Conservation (phyloP, 2,329 filamentous ascomycete species). For the Ophiostoma populinum region DNA sequence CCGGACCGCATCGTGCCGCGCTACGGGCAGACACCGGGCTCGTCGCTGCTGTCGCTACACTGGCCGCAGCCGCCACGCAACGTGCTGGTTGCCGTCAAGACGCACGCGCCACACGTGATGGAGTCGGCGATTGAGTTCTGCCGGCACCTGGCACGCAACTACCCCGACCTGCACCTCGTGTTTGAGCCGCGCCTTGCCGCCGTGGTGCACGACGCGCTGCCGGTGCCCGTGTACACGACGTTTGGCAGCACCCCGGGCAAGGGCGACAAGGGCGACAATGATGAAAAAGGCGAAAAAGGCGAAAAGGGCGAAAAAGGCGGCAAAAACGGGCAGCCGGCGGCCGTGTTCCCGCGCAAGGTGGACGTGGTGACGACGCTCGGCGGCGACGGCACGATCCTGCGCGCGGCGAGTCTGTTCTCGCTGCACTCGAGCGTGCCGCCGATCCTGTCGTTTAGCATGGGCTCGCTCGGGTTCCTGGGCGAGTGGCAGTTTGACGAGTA, state of each 20-base stretch:
- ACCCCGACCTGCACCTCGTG: slow-evolving; percentile 65
- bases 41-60: slow-evolving; percentile 36
- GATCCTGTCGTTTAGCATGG: slow-evolving; percentile 91
- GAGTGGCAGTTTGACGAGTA: slow-evolving; percentile 94
- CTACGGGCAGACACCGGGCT: slow-evolving; percentile 41
- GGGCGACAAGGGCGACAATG: too few species aligned
- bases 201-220: slow-evolving; percentile 50
- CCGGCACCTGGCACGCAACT: slow-evolving; percentile 61
- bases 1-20: slow-evolving; percentile 40
- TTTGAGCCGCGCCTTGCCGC: slow-evolving; percentile 63
- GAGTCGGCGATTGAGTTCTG: slow-evolving; percentile 36
- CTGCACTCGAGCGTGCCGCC: slow-evolving; percentile 69
- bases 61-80: slow-evolving; percentile 38
- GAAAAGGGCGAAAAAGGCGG: too few species aligned
- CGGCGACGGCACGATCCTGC: slow-evolving; percentile 80
- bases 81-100: slow-evolving; percentile 40
- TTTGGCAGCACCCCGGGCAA: not conserved
- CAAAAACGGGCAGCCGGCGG: slow-evolving; percentile 23
- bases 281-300: too few species aligned
- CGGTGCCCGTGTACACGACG: slow-evolving; percentile 50
- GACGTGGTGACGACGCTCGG: slow-evolving; percentile 83
- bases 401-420: slow-evolving; percentile 74
- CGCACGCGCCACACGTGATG: slow-evolving; percentile 35
- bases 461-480: slow-evolving; percentile 81
- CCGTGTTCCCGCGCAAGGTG: slow-evolving; percentile 56